Evolutionary conservation across 1,284 basidiomycete genomes (phyloP).

Genomic region (Cutaneotrichosporon cutaneum): DNA sequence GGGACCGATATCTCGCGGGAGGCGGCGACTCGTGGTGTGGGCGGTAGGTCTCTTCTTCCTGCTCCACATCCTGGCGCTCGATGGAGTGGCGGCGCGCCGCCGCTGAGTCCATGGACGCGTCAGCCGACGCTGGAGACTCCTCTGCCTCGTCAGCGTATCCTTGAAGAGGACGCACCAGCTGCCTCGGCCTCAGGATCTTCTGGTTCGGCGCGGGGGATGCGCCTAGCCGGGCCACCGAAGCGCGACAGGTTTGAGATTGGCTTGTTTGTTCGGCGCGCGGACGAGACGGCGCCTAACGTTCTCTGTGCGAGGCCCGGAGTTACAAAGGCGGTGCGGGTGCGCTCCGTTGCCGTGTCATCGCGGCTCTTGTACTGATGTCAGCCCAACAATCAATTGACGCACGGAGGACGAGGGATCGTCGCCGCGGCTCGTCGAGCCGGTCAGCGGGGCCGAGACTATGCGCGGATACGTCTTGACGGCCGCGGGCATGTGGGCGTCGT

Average conservation of each 20-base stretch:
- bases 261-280: slow-evolving; percentile 34
- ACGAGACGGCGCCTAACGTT: slow-evolving; percentile 27
- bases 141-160: neutral
- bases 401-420: neutral
- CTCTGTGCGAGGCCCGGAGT: slow-evolving; percentile 40
- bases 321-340: slow-evolving; percentile 17
- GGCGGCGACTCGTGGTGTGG: neutral
- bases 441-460: slow-evolving; percentile 4
- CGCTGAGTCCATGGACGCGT: neutral
- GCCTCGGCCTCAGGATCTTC: neutral
- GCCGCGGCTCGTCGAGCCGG: neutral
- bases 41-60: slow-evolving; percentile 10
- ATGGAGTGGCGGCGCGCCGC: neutral
- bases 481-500: neutral
- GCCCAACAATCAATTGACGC: neutral
- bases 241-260: slow-evolving; percentile 35
- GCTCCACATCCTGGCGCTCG: slow-evolving; percentile 20
- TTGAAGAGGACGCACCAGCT: neutral
- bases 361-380: neutral
- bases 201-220: slow-evolving; percentile 23
- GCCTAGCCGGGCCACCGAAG: slow-evolving; percentile 47
- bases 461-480: neutral
- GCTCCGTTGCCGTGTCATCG: neutral
- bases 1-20: neutral
- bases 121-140: neutral